A percentile compares a stretch with the other conserved stretches of the same genome.
Conservation (phyloP, 805 yeast species). For the Candida pseudoglaebosa region DNA sequence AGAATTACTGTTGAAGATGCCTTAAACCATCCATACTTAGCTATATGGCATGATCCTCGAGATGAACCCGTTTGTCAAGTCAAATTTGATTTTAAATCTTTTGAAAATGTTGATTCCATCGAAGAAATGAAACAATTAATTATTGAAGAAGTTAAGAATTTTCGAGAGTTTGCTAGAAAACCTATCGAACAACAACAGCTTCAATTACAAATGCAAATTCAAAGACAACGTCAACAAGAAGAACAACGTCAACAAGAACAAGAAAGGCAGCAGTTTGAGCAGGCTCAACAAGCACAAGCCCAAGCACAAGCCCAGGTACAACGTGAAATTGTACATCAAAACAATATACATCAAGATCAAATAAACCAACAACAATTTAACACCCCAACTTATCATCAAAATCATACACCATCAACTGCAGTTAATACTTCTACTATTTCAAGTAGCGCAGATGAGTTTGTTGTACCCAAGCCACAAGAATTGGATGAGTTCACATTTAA, state of each 20-base stretch:
- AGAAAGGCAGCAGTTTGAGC: conserved; percentile 13
- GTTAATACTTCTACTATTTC: conserved; percentile 14
- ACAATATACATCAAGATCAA: conserved; percentile 1
- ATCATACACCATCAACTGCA: conserved; percentile 15
- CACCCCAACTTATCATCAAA: conserved; percentile 11
- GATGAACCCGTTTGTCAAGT: conserved; percentile 84
- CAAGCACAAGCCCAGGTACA: conserved; percentile 9
- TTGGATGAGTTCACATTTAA: conserved; percentile 33
- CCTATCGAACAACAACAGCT: conserved; percentile 55
- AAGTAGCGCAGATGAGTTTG: conserved; percentile 15
- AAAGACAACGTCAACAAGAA: conserved; percentile 24
- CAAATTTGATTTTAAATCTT: conserved; percentile 76
- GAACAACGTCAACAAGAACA: conserved; percentile 18
- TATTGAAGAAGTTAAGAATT: conserved; percentile 70
- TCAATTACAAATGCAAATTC: conserved; percentile 31
- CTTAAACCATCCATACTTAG: conserved; percentile 81
- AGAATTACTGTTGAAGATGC: conserved; percentile 93
- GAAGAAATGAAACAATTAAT: conserved; percentile 73
- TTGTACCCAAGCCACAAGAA: conserved; percentile 43
- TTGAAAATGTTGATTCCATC: conserved; percentile 80
- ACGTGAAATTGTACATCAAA: conserved; percentile 1
- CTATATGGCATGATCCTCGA: conserved; percentile 90
- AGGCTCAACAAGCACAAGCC: conserved; percentile 15
- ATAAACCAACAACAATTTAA: conserved; percentile 10
- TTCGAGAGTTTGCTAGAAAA: conserved; percentile 76